Percentiles rank a stretch among this genome's conserved stretches.
phyloP scores from a whole-genome alignment of 2,329 filamentous ascomycete species.

The Knufia fluminis region DNA sequence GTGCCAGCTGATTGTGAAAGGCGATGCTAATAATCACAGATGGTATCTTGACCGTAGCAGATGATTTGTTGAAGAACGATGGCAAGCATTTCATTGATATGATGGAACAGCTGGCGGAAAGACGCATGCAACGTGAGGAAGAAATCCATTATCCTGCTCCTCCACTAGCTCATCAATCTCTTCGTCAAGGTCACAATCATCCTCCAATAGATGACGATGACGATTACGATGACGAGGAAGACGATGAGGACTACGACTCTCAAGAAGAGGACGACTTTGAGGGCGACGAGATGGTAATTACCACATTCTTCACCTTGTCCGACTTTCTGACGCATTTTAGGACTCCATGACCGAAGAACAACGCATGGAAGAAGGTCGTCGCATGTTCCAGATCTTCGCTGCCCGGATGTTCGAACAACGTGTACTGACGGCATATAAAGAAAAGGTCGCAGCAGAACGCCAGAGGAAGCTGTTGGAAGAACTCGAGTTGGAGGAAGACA shows the following conservation, averaged over 20 bases:
- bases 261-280: conserved; percentile 58
- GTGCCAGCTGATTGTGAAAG: neutral
- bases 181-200: conserved; percentile 66
- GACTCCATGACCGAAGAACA: conserved; percentile 96
- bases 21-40: conserved; percentile 40
- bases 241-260: conserved; percentile 55
- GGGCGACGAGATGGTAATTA: conserved; percentile 53
- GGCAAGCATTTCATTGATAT: conserved; percentile 99
- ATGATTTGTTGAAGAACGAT: conserved; percentile 97
- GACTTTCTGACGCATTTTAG: conserved; percentile 45
- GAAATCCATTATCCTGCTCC: conserved; percentile 65
- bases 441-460: conserved; percentile 89
- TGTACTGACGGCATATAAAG: conserved; percentile 91
- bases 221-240: conserved; percentile 67
- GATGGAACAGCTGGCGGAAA: conserved; percentile 99
- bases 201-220: conserved; percentile 66
- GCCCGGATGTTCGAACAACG: conserved; percentile 98
- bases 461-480: conserved; percentile 87
- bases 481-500: conserved; percentile 71
- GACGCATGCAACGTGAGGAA: conserved; percentile 92
- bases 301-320: conserved; percentile 7
- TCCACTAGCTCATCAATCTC: conserved; percentile 46
- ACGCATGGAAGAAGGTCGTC: conserved; percentile 93
- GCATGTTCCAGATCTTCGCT: conserved; percentile 99
- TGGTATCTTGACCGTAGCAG: conserved; percentile 95